Conservation (phyloP, 2,329 filamentous ascomycete species). For the Waltergamsia citrina region DNA sequence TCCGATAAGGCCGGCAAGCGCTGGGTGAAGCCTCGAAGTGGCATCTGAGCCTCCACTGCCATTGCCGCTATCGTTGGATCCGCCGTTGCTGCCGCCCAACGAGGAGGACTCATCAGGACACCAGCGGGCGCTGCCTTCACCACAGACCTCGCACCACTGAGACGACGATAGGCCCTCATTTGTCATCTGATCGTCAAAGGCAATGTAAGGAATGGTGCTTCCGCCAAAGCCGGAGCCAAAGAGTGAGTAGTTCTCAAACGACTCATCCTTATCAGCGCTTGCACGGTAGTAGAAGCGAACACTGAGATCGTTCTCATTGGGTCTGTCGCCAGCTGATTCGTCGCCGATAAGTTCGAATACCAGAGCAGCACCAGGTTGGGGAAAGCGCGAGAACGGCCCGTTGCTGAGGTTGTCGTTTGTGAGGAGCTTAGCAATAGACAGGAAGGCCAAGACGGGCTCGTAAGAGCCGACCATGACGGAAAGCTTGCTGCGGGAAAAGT, state of each 20-base stretch:
- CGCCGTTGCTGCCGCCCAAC: constrained; percentile 5
- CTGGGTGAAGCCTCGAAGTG: constrained; percentile 17
- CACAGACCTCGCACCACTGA: constrained; percentile 36
- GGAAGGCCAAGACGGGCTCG: constrained; percentile 46
- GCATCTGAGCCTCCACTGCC: background rate
- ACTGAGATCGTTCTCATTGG: constrained; percentile 27
- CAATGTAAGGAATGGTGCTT: constrained; percentile 22
- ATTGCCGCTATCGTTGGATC: background rate
- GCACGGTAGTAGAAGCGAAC: constrained; percentile 50
- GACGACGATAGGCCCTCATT: constrained; percentile 20
- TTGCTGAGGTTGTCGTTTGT: constrained; percentile 40
- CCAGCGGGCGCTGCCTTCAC: constrained; percentile 20
- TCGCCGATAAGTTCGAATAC: constrained; percentile 56
- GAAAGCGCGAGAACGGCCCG: constrained; percentile 26
- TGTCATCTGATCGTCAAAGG: constrained; percentile 27
- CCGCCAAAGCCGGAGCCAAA: constrained; percentile 26
- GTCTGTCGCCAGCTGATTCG: constrained; percentile 12
- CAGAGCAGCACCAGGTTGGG: constrained; percentile 66
- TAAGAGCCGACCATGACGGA: constrained; percentile 43
- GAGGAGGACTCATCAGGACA: constrained; percentile 15
- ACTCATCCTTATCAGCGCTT: constrained; percentile 24
- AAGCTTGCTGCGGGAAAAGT: constrained; percentile 33
- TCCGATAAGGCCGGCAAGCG: constrained; percentile 36
- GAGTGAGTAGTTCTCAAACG: constrained; percentile 26
- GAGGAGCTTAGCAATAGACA: constrained; percentile 36